These are phyloP conservation scores for Podila clonocystis DNA, from an alignment of 192 early-diverging fungal species.

Conservation along the genomic window DNA sequence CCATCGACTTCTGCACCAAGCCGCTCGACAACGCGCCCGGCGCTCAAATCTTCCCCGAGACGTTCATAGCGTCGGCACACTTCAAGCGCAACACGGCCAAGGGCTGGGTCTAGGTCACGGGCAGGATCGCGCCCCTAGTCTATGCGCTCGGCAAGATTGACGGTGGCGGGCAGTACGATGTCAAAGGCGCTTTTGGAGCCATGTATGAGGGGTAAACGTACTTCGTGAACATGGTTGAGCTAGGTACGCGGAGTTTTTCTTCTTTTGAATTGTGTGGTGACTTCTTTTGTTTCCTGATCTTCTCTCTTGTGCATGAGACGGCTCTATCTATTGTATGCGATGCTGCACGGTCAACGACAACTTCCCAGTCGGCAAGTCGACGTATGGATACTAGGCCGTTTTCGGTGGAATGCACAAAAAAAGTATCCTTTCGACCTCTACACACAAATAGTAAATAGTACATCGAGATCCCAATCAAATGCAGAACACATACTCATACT, in stretches of 20 bases:
- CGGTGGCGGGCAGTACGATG: slow-evolving; percentile 60
- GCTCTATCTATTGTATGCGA: slow-evolving; percentile 51
- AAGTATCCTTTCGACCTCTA: too few species aligned
- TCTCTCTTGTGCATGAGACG: slow-evolving; percentile 3
- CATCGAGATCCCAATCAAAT: too few species aligned
- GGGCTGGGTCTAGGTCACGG: slow-evolving; percentile 60
- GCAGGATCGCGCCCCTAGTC: slow-evolving; percentile 42
- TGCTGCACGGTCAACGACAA: slow-evolving; percentile 42
- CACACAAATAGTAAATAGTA: too few species aligned
- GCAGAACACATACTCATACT: too few species aligned
- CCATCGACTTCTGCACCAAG: slow-evolving; percentile 54
- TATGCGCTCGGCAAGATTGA: slow-evolving; percentile 36
- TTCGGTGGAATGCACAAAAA: slow-evolving; percentile 9
- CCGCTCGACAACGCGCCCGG: slow-evolving; percentile 38
- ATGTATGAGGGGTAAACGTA: slow-evolving; percentile 36
- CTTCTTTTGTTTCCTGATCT: neutral
- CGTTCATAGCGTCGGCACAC: slow-evolving; percentile 55
- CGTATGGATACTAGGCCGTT: slow-evolving; percentile 8
- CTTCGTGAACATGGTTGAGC: slow-evolving; percentile 57
- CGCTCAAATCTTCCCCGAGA: slow-evolving; percentile 42
- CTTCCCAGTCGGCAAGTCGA: slow-evolving; percentile 16
- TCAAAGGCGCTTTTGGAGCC: slow-evolving; percentile 47
- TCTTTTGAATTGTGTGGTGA: neutral
- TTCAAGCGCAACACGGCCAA: slow-evolving; percentile 31
- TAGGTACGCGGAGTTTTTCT: neutral